These are phyloP conservation scores for Silene conica DNA, from an alignment of 148 eudicot genomes.

Conservation along the genomic window DNA sequence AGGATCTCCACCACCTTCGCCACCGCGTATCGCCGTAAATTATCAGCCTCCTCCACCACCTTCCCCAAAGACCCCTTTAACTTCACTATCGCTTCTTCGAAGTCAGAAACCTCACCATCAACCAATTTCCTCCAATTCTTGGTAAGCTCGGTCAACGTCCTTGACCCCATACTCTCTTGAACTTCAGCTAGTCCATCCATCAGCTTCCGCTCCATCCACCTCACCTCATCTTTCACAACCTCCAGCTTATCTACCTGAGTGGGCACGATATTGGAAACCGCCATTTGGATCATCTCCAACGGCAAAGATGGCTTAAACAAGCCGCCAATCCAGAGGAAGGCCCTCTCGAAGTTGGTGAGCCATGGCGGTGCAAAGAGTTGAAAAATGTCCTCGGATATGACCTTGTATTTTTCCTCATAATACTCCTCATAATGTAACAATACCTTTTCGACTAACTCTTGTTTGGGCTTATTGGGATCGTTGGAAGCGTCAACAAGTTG, in stretches of 20 bases:
- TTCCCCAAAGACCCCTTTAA: conserved; percentile 19
- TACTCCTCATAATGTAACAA: conserved; percentile 31
- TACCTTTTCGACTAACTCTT: conserved; percentile 15
- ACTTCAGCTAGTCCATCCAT: conserved; percentile 12
- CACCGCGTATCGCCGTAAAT: conserved; percentile 21
- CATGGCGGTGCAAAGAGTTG: conserved; percentile 35
- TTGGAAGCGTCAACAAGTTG: conserved; percentile 1
- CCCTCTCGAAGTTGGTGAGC: conserved; percentile 33
- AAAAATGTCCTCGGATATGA: conserved; percentile 22
- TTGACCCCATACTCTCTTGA: conserved; percentile 24
- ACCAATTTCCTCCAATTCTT: conserved; percentile 21
- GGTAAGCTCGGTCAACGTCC: neutral
- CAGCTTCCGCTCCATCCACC: conserved; percentile 10
- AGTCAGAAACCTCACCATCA: conserved; percentile 12
- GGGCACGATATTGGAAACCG: neutral
- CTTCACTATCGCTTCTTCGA: conserved; percentile 21
- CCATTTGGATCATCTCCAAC: conserved; percentile 8
- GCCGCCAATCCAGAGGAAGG: conserved; percentile 36
- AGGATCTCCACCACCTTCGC: conserved; percentile 28
- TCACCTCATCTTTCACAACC: conserved; percentile 3
- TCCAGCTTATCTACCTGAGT: neutral
- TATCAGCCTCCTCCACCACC: conserved; percentile 31
- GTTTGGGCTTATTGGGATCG: neutral
- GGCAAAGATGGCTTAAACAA: conserved; percentile 31
- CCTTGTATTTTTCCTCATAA: conserved; percentile 26